Base-by-base conservation (phyloP, 345 rosid genomes). In the Pelargonium nanum region DNA sequence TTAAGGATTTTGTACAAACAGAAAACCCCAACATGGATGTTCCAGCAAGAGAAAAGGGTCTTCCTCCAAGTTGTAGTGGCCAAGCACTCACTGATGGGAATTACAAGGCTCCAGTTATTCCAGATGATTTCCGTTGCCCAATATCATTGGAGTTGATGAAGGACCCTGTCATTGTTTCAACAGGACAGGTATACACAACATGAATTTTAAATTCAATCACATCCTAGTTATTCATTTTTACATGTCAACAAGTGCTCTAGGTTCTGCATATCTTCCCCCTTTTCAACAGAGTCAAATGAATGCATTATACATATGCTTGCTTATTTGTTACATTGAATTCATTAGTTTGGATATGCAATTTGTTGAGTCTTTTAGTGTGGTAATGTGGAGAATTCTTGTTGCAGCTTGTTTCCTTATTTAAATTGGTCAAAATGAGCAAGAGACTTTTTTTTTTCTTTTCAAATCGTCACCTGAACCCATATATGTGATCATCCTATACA, bases 111-210 rank as follows among this genome's bases (percentile, higher is more conserved):
- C 85, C 85, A 0, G 85, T 83, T 68, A 79, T 93, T 65, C 97
- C 99, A 6, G 94, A 87, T 64, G 99, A 89, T 77, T 93, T 89
- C 75, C 99, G 92, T 30, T 93, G 99, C 74, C 97, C 99, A 19
- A 93, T 93, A 68, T 89, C 97, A 16, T 74, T 93, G 69, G 97
- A 93, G 71, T 75, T 93, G 79, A 93, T 93, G 92, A 85, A 80
- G 70, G 99, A 93, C 81, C 99, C 97, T 56, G 96, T 89, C 64
- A 93, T 93, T 77, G 99, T 93, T 65, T 87, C 97, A 34, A 87
- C 94, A 51, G 97, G 99, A 59, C 96, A 93, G 92, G 99, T 93
- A 83, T 30, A 63, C 59, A 62, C 53, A 59, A 56, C 55, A 20
- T 68, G 59, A 34, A 26, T 55, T 73, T 63, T 55, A 28, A 28